Conservation (phyloP, 2,329 filamentous ascomycete species). For the Fusarium sambucinum region DNA sequence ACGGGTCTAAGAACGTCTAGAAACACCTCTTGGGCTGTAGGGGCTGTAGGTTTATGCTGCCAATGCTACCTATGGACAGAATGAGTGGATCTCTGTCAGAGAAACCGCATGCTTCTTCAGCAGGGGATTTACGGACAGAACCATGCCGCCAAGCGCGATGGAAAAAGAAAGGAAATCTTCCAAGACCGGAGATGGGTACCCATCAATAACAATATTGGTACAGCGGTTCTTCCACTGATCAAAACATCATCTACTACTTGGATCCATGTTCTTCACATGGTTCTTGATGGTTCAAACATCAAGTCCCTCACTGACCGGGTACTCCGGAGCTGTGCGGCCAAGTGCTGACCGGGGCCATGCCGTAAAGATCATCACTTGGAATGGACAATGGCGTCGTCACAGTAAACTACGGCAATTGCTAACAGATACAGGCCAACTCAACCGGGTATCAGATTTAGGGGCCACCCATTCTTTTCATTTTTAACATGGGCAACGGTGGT, state of each 20-base stretch:
- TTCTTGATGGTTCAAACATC: not conserved
- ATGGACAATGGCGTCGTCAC: slow-evolving; percentile 32
- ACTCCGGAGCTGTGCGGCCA: slow-evolving; percentile 37
- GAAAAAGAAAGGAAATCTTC: slow-evolving; percentile 15
- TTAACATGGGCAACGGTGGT: not conserved
- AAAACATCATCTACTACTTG: slow-evolving; percentile 22
- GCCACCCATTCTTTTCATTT: slow-evolving; percentile 2
- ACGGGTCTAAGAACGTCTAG: slow-evolving; percentile 35
- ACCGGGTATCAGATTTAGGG: slow-evolving; percentile 16
- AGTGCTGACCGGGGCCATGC: slow-evolving; percentile 32
- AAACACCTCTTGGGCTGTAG: slow-evolving; percentile 19
- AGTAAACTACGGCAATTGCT: slow-evolving; percentile 30
- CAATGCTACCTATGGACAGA: slow-evolving; percentile 6
- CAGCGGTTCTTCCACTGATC: not conserved
- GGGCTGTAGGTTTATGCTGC: not conserved
- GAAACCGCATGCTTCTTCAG: slow-evolving; percentile 34
- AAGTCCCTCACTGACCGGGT: slow-evolving; percentile 25
- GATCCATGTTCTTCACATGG: slow-evolving; percentile 3
- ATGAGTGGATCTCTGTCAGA: slow-evolving; percentile 16
- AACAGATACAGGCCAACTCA: slow-evolving; percentile 22
- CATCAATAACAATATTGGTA: not conserved
- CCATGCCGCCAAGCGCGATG: not conserved
- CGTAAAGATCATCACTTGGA: slow-evolving; percentile 15
- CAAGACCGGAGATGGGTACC: not conserved
- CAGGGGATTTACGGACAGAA: slow-evolving; percentile 24